Conservation (phyloP, 2,329 filamentous ascomycete species). For the Penicillium sp. region DNA sequence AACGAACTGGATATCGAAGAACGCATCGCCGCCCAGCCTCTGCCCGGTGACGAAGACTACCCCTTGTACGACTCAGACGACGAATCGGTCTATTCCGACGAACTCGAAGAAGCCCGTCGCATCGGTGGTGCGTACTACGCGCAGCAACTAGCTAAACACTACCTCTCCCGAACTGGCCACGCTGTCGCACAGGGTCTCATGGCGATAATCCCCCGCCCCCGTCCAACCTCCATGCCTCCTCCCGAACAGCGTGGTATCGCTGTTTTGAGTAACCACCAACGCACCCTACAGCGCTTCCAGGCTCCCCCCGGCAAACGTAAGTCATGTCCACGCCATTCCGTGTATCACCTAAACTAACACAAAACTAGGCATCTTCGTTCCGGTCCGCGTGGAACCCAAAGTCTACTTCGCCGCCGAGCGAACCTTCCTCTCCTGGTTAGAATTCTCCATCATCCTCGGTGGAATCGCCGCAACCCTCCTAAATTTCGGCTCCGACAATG, state of each 20-base stretch:
- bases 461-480: conserved; percentile 80
- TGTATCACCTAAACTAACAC: conserved; percentile 38
- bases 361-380: conserved; percentile 82
- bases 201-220: conserved; percentile 56
- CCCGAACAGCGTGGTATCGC: conserved; percentile 39
- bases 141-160: conserved; percentile 56
- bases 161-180: conserved; percentile 51
- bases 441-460: conserved; percentile 93
- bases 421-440: conserved; percentile 95
- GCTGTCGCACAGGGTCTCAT: conserved; percentile 49
- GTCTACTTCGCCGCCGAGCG: conserved; percentile 96
- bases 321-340: conserved; percentile 12
- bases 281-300: conserved; percentile 57
- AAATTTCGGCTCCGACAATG: conserved; percentile 67
- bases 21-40: conserved; percentile 65
- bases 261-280: conserved; percentile 40
- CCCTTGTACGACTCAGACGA: conserved; percentile 90
- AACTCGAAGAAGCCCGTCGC: conserved; percentile 73
- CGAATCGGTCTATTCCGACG: conserved; percentile 72
- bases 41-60: conserved; percentile 67
- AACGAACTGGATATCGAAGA: conserved; percentile 74
- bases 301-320: conserved; percentile 57
- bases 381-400: conserved; percentile 93
- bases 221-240: conserved; percentile 40
- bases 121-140: conserved; percentile 77